Base-by-base conservation (phyloP, 1,284 basidiomycete species). In the Anthracocystis walkeri region DNA sequence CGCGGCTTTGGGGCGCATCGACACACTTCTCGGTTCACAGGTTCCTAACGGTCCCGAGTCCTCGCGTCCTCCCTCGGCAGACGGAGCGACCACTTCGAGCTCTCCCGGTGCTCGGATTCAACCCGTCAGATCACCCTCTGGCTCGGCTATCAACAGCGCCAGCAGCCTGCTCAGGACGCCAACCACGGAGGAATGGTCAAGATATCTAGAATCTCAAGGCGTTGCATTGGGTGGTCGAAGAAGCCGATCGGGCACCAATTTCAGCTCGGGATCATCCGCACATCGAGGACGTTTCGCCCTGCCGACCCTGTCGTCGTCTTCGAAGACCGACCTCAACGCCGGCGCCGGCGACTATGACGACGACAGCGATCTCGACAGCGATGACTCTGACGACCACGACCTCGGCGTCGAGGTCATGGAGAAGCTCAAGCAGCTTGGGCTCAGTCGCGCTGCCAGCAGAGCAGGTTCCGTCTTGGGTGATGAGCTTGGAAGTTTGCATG, bases 171-270 rank as follows among this genome's bases (percentile, higher is more conserved):
- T 81, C 3, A 61, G 79, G 21, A 82, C 81, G 42, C 81, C 81
- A 5, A 82, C 81, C 14, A 82, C 80, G 23, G 81, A 82, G 52
- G 81, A 82, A 49, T 82, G 81, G 81, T 78, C 77, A 16, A 65
- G 81, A 6, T 82, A 67, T 45, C 59, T 82, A 12, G 79, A 80
- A 44, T 77, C 74, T 33, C 78, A 82, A 53, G 79, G 76, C 12
- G 68, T 82, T 7, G 73, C 65, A 10, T 27, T 69, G 33, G 56
- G 53, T 16, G 68, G 72, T 12, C 33, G 66, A n/a, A 63, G 67
- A 42, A 67, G 73, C 25, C 57, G 69, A 23, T 41, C 65, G 4
- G 68, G 64, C 18, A 75, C 77, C 25, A 57, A 45, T 25, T 40
- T 61, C 10, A 73, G 70, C 58, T 49, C 78, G 31, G 52, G 61